Conservation (phyloP, 768 basidiomycete genomes). For the Leucogyrophana mollusca region DNA sequence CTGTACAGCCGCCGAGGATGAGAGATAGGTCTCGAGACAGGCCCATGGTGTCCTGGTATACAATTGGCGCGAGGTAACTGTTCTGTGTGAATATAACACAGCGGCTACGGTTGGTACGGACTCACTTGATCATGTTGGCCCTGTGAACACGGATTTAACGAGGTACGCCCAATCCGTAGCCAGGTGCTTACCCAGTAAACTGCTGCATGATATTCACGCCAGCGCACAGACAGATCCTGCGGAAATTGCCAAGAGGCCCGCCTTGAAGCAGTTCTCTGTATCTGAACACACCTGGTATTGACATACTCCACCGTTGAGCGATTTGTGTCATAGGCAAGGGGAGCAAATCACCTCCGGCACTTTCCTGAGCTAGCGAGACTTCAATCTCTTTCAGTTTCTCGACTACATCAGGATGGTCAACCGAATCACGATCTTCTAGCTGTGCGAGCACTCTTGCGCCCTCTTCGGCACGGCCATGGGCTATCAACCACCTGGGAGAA, state of each 20-base stretch:
- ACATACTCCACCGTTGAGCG: not conserved
- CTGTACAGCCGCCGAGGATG: slow-evolving; percentile 38
- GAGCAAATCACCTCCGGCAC: slow-evolving; percentile 31
- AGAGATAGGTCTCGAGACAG: slow-evolving; percentile 37
- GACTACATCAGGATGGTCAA: slow-evolving; percentile 32
- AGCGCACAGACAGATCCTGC: slow-evolving; percentile 36
- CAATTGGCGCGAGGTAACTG: slow-evolving; percentile 38
- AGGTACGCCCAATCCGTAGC: not conserved
- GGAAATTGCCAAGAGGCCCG: slow-evolving; percentile 35
- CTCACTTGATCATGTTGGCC: slow-evolving; percentile 39
- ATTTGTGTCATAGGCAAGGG: not conserved
- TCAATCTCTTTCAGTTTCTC: slow-evolving; percentile 34
- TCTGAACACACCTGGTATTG: slow-evolving; percentile 31
- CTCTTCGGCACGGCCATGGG: slow-evolving; percentile 34
- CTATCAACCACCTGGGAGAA: slow-evolving; percentile 40
- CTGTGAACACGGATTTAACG: slow-evolving; percentile 7
- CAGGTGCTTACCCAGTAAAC: slow-evolving; percentile 32
- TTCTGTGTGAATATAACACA: not conserved
- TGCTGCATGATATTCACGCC: slow-evolving; percentile 41
- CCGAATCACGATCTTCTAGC: slow-evolving; percentile 29
- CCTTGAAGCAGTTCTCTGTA: slow-evolving; percentile 35
- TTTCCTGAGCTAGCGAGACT: slow-evolving; percentile 32
- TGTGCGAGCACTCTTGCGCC: slow-evolving; percentile 34
- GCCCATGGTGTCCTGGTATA: slow-evolving; percentile 42
- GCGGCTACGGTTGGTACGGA: not conserved